Evolutionary conservation across 768 basidiomycete genomes (phyloP), one percentile per base, ranked within the genome.

Genomic region (Serendipita vermifera): DNA sequence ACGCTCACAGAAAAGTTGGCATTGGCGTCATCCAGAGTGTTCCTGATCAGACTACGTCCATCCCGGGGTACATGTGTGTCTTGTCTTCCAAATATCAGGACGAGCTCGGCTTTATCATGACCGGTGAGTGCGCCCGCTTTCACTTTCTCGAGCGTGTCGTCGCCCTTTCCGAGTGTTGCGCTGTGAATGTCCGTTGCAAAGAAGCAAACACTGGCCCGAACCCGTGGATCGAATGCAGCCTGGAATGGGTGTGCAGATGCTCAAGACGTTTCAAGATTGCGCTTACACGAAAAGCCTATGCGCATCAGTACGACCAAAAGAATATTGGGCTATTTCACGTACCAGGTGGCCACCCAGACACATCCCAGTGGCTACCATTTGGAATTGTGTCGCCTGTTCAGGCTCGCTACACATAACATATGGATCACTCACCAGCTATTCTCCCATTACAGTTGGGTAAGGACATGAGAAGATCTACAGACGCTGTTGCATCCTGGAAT

Each of bases 1-100:
- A 46, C 24, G 72, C 81, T 62, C 60, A 92, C 90, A 57, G 87
- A 83, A 57, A 75, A 75, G 1, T 77, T 66, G 38, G 90, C 77
- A 20, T 81, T 75, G 7, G 83, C 83, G 62, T 94, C 87, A 59
- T 96, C 91, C 33, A 98, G 73, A 0, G 78, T 78, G 43, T 79
- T 77, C 40, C 94, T 78, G 58, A 97, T 91, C 57, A 93, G 69
- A 63, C 89, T 87, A 24, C 94, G 74, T 3, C 93, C 94, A 17
- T 72, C 77, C 33, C 91, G 81, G 22, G 91, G 88, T 46, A 96
- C 90, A 63, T 97, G 92, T 0, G 91, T 96, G 68, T 97, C 92
- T 83, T 93, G 89, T 66, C 93, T 92, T 5, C 94, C 94, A 64
- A 97, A 97, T 54, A 97, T 90, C 85, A 96, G 87, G 62, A 88